Evolutionary conservation across 495 filamentous ascomycete species (phyloP), one percentile per base, ranked within the genome.

Genomic region (Sordaria brevicollis): DNA sequence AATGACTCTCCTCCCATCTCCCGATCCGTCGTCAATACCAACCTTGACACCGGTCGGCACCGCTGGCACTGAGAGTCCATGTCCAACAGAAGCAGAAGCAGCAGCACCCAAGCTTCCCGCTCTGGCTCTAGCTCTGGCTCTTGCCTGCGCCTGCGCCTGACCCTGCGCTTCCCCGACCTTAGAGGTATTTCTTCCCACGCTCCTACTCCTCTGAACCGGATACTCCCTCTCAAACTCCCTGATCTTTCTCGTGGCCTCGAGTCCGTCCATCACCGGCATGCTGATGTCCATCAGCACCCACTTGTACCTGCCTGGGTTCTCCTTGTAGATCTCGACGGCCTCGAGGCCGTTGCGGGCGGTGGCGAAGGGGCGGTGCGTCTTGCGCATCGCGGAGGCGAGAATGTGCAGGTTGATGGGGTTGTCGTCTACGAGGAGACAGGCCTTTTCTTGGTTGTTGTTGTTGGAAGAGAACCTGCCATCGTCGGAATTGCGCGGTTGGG

Each of bases 221-320:
- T 31, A 62, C 49, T 62, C 67, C 41, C 73, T 49, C 76, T 93
- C 91, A 49, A 90, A 83, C 13, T 80, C 77, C 13, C 90, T 84
- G 67, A 92, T 91, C 8, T 83, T 80, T 5, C 82, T 80, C 1
- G 90, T 91, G 10, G 90, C 85, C 54, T 85, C 86, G 36, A 91
- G 78, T 5, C 90, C 90, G 69, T 91, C 86, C 81, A 92, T 86
- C 0, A 92, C 77, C 0, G 91, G 91, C 91, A 93, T 93, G 70
- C 84, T 87, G 67, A 93, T 88, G 70, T 92, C 89, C 70, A 35
- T 31, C 15, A 86, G 70, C 29, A 86, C 77, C 62, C 83, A 80
- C 62, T 79, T 77, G 68, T 78, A 84, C 25, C 76, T 69, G 15
- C 68, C 71, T 0, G 72, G 72, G 4, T 70, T 70, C 25, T 71